A percentile compares a stretch with the other conserved stretches of the same genome.
Conservation (phyloP, 108 stramenopile genomes). For the Cyclotella baltica region DNA sequence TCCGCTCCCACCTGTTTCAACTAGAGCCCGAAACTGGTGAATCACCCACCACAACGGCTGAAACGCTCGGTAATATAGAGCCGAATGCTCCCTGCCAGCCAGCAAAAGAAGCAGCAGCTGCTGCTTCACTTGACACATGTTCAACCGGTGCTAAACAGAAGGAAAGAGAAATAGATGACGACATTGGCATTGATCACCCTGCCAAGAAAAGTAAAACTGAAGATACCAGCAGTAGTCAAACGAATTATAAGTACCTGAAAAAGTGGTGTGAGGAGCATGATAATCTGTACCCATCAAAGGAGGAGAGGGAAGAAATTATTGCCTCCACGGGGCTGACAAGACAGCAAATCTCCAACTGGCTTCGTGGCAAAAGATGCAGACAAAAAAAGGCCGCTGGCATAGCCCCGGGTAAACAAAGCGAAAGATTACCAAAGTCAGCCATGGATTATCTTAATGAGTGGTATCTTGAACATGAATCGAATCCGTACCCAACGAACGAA, state of each 20-base stretch:
- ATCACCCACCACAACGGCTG: no score
- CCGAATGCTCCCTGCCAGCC: no score
- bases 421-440: neutral
- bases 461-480: neutral
- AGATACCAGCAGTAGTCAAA: no score
- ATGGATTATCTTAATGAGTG: neutral
- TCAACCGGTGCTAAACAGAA: no score
- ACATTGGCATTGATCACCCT: no score
- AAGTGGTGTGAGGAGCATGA: neutral
- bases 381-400: neutral
- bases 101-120: no score
- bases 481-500: neutral
- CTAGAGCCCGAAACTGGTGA: no score
- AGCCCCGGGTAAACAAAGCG: neutral
- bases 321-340: neutral
- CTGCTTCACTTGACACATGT: no score
- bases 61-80: no score
- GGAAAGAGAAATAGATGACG: no score
- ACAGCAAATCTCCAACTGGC: neutral
- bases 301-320: neutral
- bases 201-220: no score
- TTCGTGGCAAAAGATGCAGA: neutral
- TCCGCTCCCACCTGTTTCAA: no score
- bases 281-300: neutral
- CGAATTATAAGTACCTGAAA: neutral